Evolutionary conservation across 2,329 filamentous ascomycete species (phyloP).

Genomic region (Hortaea sp.): DNA sequence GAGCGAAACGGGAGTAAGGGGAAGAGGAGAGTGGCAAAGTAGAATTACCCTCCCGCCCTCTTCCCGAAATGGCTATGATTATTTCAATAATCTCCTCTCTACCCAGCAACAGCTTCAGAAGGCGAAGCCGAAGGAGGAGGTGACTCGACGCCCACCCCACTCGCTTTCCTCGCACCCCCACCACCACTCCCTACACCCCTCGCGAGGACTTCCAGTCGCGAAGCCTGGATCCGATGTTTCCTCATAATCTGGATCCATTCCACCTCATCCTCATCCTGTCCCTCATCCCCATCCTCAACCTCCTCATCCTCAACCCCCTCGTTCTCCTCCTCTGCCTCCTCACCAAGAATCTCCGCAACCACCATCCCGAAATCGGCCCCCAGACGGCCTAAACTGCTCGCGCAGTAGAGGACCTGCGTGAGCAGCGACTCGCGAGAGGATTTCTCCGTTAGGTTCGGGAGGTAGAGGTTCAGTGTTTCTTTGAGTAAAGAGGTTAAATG

Average conservation of each 20-base stretch:
- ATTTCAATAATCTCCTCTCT: not conserved
- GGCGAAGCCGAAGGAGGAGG: not conserved
- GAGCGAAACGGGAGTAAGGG: no score
- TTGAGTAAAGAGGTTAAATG: conserved; percentile 74
- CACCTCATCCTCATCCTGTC: conserved; percentile 35
- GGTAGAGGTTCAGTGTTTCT: conserved; percentile 62
- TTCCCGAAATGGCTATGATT: no score
- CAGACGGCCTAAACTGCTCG: conserved; percentile 76
- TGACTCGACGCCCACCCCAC: conserved; percentile 46
- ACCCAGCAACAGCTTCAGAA: not conserved
- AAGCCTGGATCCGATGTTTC: conserved; percentile 75
- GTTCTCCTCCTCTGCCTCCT: conserved; percentile 36
- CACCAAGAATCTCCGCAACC: conserved; percentile 54
- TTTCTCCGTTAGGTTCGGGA: conserved; percentile 72
- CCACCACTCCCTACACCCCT: conserved; percentile 22
- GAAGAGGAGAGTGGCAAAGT: no score
- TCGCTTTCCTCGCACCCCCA: conserved; percentile 24
- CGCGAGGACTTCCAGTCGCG: conserved; percentile 32
- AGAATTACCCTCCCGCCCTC: no score
- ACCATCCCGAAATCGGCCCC: conserved; percentile 91
- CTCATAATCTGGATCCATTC: conserved; percentile 87
- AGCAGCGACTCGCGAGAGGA: conserved; percentile 75
- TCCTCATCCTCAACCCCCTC: conserved; percentile 34
- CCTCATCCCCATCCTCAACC: conserved; percentile 44
- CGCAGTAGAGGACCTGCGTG: conserved; percentile 88